Conservation (phyloP, 805 yeast genomes). For the Monosporozyma siamensis region DNA sequence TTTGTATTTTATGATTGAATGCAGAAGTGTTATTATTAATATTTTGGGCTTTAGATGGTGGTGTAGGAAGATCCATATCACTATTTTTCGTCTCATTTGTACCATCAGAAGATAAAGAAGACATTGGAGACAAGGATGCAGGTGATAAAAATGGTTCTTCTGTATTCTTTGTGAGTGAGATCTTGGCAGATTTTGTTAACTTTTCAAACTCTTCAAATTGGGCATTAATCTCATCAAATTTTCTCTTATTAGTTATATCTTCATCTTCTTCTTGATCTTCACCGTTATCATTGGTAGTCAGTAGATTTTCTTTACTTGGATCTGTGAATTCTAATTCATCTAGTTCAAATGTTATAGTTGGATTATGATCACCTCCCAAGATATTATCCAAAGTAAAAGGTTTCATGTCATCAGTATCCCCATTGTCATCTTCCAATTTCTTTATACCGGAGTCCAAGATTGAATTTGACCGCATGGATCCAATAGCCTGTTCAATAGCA, state of each 20-base stretch:
- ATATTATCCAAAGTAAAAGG: constrained; percentile 20
- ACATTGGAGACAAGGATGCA: constrained; percentile 29
- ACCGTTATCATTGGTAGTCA: not conserved
- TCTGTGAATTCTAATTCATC: constrained; percentile 4
- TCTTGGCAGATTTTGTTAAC: not conserved
- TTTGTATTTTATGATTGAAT: constrained; percentile 10
- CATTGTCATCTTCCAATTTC: not conserved
- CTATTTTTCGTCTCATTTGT: constrained; percentile 1
- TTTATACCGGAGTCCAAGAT: not conserved
- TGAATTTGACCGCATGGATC: not conserved
- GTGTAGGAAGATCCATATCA: not conserved
- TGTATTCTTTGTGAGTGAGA: not conserved
- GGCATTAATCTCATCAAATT: constrained; percentile 1
- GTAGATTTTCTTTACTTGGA: not conserved
- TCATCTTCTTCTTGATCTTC: not conserved
- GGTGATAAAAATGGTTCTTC: constrained; percentile 25
- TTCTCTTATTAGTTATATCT: not conserved
- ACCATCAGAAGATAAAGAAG: constrained; percentile 10
- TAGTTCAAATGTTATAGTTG: constrained; percentile 12
- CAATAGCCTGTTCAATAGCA: not conserved
- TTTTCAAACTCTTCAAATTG: constrained; percentile 1
- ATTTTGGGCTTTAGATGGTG: not conserved
- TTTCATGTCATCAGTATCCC: constrained; percentile 7
- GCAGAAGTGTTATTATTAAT: not conserved
- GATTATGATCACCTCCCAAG: constrained; percentile 11